These are phyloP conservation scores for Aspergillus coremiiformis DNA, from an alignment of 495 filamentous ascomycete genomes.

Conservation along the genomic window DNA sequence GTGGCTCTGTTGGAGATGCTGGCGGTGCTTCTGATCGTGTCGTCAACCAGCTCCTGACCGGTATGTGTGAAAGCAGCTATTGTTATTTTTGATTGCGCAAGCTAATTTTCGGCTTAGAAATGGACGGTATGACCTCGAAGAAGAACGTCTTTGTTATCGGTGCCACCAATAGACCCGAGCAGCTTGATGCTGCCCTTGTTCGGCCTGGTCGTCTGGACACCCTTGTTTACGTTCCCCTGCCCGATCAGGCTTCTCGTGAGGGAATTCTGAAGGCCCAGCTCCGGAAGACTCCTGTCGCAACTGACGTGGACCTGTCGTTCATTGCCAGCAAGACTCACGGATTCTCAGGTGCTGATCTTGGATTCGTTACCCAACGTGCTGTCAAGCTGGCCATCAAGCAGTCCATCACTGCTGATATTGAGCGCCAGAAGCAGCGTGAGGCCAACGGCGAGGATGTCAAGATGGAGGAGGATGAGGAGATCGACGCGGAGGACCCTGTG, in stretches of 20 bases:
- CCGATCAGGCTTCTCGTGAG: constrained; percentile 79
- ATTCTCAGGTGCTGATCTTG: constrained; percentile 98
- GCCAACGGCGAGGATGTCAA: constrained; percentile 72
- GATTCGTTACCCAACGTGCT: constrained; percentile 96
- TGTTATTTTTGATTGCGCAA: constrained; percentile 1
- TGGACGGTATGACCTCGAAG: constrained; percentile 99
- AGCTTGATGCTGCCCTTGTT: constrained; percentile 94
- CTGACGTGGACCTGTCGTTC: constrained; percentile 79
- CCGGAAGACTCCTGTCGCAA: constrained; percentile 90
- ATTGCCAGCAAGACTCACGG: constrained; percentile 97
- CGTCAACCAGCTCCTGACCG: constrained; percentile 97
- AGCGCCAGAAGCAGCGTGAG: constrained; percentile 80
- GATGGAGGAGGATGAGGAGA: constrained; percentile 67
- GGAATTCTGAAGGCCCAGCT: constrained; percentile 92
- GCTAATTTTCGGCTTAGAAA: constrained; percentile 61
- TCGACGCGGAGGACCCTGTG: constrained; percentile 86
- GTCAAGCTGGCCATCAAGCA: constrained; percentile 99
- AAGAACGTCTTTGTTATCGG: constrained; percentile 99
- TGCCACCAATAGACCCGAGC: constrained; percentile 96
- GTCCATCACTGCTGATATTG: constrained; percentile 82
- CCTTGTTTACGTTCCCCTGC: constrained; percentile 93
- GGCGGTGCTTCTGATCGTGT: constrained; percentile 98
- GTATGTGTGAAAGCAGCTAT: constrained; percentile 43
- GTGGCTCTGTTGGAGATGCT: constrained; percentile 92
- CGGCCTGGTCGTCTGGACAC: constrained; percentile 98